Percentiles rank a stretch among this genome's conserved stretches.
These are phyloP conservation scores for Fonsecaea pugnacius DNA, from an alignment of 2,329 filamentous ascomycete species.

Conservation along the genomic window DNA sequence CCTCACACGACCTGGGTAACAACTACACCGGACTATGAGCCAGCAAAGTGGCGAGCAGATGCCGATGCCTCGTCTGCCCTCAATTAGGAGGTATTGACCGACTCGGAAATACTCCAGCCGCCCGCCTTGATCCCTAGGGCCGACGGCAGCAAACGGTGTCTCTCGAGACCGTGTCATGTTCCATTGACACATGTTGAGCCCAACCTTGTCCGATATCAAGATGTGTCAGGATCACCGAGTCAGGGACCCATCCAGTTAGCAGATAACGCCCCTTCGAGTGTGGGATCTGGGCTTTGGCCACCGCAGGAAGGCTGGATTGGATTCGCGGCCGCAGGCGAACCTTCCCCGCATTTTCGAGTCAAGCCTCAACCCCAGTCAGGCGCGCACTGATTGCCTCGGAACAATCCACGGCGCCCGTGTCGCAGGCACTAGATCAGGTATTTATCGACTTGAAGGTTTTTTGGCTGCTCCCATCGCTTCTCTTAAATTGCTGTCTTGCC, in stretches of 20 bases:
- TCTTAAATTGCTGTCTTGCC: slow-evolving; percentile 6
- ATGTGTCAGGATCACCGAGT: background rate
- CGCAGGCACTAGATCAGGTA: slow-evolving; percentile 9
- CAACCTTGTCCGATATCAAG: background rate
- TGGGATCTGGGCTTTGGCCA: slow-evolving; percentile 2
- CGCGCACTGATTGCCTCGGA: slow-evolving; percentile 15
- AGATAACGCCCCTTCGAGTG: slow-evolving; percentile 5
- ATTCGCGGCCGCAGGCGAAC: background rate
- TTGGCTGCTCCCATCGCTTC: background rate
- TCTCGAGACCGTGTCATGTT: background rate
- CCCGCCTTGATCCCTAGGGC: background rate
- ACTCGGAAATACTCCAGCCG: background rate
- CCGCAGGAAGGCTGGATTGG: background rate
- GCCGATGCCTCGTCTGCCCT: background rate
- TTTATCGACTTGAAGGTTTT: background rate
- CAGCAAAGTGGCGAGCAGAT: background rate
- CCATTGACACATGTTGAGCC: background rate
- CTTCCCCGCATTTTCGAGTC: slow-evolving; percentile 18
- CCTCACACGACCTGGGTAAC: background rate
- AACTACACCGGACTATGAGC: background rate
- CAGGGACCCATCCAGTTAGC: background rate
- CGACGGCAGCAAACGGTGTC: background rate
- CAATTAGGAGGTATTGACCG: background rate
- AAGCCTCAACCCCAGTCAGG: slow-evolving; percentile 6
- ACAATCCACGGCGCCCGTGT: background rate